Percentiles rank a stretch among this genome's conserved stretches.
Evolutionary conservation across 768 basidiomycete genomes (phyloP).

Genomic region (Rhizopogon roseolus): DNA sequence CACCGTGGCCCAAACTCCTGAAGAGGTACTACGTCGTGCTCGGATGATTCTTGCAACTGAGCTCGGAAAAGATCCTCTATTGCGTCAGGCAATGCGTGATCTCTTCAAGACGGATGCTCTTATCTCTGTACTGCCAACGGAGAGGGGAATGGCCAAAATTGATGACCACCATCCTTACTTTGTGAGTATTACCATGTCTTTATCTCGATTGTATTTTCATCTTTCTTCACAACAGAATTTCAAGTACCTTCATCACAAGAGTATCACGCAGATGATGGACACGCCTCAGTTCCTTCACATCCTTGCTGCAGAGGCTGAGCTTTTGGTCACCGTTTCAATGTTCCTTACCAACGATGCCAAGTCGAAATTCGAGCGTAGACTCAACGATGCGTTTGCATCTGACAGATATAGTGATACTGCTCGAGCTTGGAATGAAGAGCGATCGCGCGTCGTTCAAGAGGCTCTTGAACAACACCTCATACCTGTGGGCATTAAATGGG

Average conservation of each 20-base stretch:
- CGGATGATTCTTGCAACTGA: constrained; percentile 86
- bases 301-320: constrained; percentile 85
- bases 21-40: constrained; percentile 69
- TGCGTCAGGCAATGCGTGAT: constrained; percentile 73
- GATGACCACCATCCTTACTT: constrained; percentile 70
- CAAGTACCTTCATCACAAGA: constrained; percentile 88
- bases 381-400: constrained; percentile 81
- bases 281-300: constrained; percentile 86
- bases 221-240: constrained; percentile 57
- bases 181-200: constrained; percentile 36
- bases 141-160: constrained; percentile 75
- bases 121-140: constrained; percentile 81
- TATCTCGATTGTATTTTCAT: not conserved
- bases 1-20: constrained; percentile 47
- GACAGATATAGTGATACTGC: constrained; percentile 83
- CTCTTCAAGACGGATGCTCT: constrained; percentile 71
- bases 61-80: constrained; percentile 86
- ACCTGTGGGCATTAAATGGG: constrained; percentile 83
- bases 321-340: constrained; percentile 75
- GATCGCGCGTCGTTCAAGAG: constrained; percentile 73
- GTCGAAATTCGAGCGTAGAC: constrained; percentile 62
- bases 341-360: constrained; percentile 58
- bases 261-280: constrained; percentile 61
- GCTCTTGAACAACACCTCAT: constrained; percentile 78
- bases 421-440: constrained; percentile 87